A percentile compares a stretch with the other conserved stretches of the same genome.
Conservation (phyloP, 768 basidiomycete genomes). For the Tricholoma furcatifolium region DNA sequence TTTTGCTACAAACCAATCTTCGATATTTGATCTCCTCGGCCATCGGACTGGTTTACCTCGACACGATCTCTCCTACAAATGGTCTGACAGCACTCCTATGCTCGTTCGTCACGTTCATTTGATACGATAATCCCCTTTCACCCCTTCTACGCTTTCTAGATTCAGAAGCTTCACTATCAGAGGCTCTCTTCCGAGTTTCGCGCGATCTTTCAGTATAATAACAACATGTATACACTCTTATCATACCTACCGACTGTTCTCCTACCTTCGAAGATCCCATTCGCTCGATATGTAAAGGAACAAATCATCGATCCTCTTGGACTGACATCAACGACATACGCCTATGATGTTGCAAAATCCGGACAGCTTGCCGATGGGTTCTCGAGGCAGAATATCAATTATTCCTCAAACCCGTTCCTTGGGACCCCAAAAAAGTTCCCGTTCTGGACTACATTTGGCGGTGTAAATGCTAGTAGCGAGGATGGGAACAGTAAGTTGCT, state of each 20-base stretch:
- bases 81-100: conserved; percentile 15
- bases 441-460: conserved; percentile 20
- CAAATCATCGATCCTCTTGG: conserved; percentile 29
- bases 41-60: conserved; percentile 47
- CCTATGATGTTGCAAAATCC: conserved; percentile 23
- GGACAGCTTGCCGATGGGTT: conserved; percentile 29
- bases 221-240: conserved; percentile 27
- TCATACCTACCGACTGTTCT: conserved; percentile 28
- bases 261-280: conserved; percentile 22
- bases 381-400: conserved; percentile 17
- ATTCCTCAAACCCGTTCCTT: conserved; percentile 5
- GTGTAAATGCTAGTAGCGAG: conserved; percentile 24
- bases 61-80: conserved; percentile 31
- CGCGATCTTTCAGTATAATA: conserved; percentile 27
- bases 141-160: background rate
- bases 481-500: conserved; percentile 24
- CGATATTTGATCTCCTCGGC: conserved; percentile 39
- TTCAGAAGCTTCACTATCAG: conserved; percentile 23
- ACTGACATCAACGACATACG: conserved; percentile 28
- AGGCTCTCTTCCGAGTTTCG: conserved; percentile 31
- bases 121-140: too few species aligned
- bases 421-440: conserved; percentile 12
- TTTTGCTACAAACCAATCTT: conserved; percentile 31
- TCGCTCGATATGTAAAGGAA: conserved; percentile 28
- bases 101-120: too few species aligned